Conservation (phyloP, 768 basidiomycete genomes). For the Hypsizygus marmoreus region DNA sequence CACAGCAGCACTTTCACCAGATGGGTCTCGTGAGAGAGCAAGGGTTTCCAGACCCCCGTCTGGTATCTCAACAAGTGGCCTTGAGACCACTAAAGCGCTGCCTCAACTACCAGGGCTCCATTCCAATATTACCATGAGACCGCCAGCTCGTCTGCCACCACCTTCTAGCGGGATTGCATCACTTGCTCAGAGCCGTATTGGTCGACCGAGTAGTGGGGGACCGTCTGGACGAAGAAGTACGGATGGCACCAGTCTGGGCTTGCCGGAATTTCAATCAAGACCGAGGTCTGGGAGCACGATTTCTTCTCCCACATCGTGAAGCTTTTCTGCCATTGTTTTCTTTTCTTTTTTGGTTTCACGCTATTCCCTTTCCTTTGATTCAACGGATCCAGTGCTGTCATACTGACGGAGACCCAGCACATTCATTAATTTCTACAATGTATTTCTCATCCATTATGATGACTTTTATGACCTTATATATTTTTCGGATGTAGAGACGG, state of each 20-base stretch:
- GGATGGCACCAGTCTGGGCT: conserved; percentile 20
- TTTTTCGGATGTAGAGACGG: conserved; percentile 1
- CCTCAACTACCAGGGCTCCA: conserved; percentile 44
- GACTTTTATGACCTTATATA: conserved; percentile 9
- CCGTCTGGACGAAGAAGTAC: conserved; percentile 30
- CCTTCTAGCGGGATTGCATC: conserved; percentile 32
- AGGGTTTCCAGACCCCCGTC: conserved; percentile 27
- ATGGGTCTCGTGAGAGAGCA: conserved; percentile 33
- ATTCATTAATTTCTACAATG: conserved; percentile 7
- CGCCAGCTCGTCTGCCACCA: conserved; percentile 40
- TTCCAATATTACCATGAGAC: conserved; percentile 50
- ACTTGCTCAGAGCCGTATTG: conserved; percentile 50
- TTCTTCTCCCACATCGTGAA: conserved; percentile 6
- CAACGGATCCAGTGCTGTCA: not conserved
- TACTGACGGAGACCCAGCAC: conserved; percentile 3
- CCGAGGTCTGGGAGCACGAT: conserved; percentile 20
- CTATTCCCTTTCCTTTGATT: not conserved
- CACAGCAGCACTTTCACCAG: conserved; percentile 31
- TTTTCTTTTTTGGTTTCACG: not conserved
- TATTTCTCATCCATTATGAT: conserved; percentile 15
- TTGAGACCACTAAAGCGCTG: conserved; percentile 37
- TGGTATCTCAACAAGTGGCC: conserved; percentile 30
- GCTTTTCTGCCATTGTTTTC: conserved; percentile 1
- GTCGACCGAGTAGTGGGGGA: conserved; percentile 41
- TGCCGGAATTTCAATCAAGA: conserved; percentile 14